These are phyloP conservation scores for Linnemannia schmuckeri DNA, from an alignment of 192 early-diverging fungal species.

Conservation along the genomic window DNA sequence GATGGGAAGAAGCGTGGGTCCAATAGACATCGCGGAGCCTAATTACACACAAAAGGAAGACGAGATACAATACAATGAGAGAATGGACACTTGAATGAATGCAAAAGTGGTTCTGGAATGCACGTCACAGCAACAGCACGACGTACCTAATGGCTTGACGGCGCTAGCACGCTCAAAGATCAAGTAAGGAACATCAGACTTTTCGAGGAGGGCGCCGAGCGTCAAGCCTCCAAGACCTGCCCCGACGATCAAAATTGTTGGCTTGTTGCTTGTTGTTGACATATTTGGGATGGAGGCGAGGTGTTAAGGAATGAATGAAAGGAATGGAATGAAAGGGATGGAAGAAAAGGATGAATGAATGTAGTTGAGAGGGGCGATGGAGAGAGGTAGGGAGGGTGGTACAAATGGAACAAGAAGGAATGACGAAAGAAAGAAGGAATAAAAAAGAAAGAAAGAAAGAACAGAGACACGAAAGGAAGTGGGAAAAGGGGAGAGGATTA, in stretches of 20 bases:
- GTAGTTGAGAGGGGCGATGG: not conserved
- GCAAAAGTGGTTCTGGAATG: not conserved
- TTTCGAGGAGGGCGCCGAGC: constrained; percentile 8
- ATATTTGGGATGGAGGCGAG: not conserved
- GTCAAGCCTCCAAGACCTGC: not conserved
- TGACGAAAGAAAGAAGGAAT: not conserved
- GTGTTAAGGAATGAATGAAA: not conserved
- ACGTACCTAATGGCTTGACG: not conserved
- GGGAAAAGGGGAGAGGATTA: too few species aligned
- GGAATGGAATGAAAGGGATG: not conserved
- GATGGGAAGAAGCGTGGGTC: not conserved
- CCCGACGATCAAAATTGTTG: not conserved
- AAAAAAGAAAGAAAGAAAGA: not conserved
- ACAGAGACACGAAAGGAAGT: not conserved
- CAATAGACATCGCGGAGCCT: not conserved
- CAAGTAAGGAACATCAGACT: not conserved
- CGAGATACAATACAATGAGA: not conserved
- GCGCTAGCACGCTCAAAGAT: not conserved
- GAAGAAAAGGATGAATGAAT: not conserved
- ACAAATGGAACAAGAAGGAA: not conserved
- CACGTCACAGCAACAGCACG: not conserved
- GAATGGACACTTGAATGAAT: not conserved
- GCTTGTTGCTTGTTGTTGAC: not conserved
- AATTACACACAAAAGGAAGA: not conserved
- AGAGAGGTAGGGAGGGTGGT: not conserved